Conservation (phyloP, 1,284 basidiomycete species). For the Cerioporus squamosus region DNA sequence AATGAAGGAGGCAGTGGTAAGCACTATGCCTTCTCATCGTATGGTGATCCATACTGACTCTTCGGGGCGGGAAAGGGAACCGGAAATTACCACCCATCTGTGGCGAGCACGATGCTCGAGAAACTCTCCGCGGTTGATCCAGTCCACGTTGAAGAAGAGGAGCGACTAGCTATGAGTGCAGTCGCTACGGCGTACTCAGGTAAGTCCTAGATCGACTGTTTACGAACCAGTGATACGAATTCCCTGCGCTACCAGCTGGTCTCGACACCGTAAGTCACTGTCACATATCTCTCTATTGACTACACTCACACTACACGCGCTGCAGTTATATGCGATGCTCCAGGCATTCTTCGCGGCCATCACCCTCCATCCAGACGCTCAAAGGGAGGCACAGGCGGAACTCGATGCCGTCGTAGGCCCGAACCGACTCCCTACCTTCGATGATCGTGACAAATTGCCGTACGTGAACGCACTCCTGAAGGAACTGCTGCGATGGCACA, state of each 20-base stretch:
- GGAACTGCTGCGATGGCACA: constrained; percentile 30
- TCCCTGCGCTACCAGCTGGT: background rate
- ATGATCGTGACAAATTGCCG: constrained; percentile 33
- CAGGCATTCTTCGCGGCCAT: constrained; percentile 26
- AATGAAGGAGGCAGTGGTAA: background rate
- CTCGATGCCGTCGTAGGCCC: constrained; percentile 34
- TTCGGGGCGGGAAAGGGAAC: background rate
- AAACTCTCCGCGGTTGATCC: background rate
- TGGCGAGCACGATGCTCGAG: background rate
- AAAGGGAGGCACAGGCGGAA: constrained; percentile 34
- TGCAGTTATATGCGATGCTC: background rate
- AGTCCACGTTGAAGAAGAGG: background rate
- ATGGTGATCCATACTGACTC: background rate
- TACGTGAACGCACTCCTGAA: constrained; percentile 36
- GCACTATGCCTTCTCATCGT: background rate
- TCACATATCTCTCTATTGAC: background rate
- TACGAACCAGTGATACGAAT: background rate
- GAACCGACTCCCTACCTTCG: constrained; percentile 34
- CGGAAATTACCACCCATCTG: background rate
- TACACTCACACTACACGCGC: background rate
- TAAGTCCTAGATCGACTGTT: background rate
- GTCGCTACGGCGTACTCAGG: background rate
- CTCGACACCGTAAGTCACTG: background rate
- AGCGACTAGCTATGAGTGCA: background rate
- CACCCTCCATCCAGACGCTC: constrained; percentile 28